Evolutionary conservation across 2,329 filamentous ascomycete genomes (phyloP), one percentile per base, ranked within the genome.

Genomic region (Penicillium sp.): DNA sequence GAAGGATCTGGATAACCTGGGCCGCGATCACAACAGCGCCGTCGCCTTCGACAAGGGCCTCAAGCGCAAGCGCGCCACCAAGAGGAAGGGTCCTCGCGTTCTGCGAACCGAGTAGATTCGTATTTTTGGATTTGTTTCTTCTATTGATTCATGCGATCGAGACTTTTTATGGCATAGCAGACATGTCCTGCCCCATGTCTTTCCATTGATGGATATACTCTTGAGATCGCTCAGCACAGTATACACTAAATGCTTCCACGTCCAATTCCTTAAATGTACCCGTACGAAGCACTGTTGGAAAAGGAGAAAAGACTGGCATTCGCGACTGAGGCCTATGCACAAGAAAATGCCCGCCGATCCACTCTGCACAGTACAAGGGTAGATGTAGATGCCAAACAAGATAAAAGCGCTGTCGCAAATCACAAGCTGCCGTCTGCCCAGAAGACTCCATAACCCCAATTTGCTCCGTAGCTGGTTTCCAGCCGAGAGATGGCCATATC

Each of bases 1-100:
- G 74, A 98, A 98, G 77, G 90, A 95, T 62, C 83, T 96, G 49
- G 93, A 98, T 75, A 97, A 97, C 69, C 77, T 98, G 56, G 91
- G 89, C 45, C 83, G 93, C 67, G 89, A 95, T 62, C 91, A 96
- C 66, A 80, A 80, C 55, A 79, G 74, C 57, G 81, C 79, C 1
- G 72, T 74, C 41, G 69, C 73, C 35, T 74, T 77, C 61, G 75
- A 77, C 46, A 72, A 72, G 42, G 76, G 75, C 16, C 72, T 74
- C 50, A 78, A 77, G 67, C 77, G 75, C 62, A 75, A 73, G 64
- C 73, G 73, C 58, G 67, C 70, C 40, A 61, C 65, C 9, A 74
- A 73, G 57, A 64, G 64, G 53, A 70, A 67, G 60, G 73, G 71
- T 14, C 63, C 69, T 27, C 65, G 66, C 48, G 68, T 73, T 50